phyloP scores from a whole-genome alignment of 768 basidiomycete species.

The Stropharia rugosoannulata region DNA sequence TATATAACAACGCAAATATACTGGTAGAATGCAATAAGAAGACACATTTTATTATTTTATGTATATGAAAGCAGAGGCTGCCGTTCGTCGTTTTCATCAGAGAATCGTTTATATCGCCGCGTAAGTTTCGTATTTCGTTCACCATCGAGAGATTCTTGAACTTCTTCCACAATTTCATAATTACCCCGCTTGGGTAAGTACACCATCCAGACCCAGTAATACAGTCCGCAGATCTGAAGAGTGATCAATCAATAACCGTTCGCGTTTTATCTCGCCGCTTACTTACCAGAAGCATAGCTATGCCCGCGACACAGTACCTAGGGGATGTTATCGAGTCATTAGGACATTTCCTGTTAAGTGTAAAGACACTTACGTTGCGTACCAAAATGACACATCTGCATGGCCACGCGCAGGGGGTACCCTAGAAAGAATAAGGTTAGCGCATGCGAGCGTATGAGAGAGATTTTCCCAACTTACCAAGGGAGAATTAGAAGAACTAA shows the following conservation, averaged over 20 bases:
- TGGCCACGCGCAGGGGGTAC: slow-evolving; percentile 34
- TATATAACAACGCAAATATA: too few species aligned
- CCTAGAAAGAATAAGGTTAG: slow-evolving; percentile 16
- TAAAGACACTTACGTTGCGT: slow-evolving; percentile 30
- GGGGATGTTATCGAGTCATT: too few species aligned
- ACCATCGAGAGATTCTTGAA: slow-evolving; percentile 38
- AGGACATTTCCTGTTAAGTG: background rate
- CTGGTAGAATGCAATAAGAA: too few species aligned
- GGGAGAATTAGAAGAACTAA: slow-evolving; percentile 30
- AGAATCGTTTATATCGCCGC: slow-evolving; percentile 25
- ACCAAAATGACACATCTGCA: slow-evolving; percentile 38
- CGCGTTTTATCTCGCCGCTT: background rate
- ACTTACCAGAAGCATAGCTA: slow-evolving; percentile 27
- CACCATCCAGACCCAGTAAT: slow-evolving; percentile 43
- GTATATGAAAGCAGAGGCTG: too few species aligned
- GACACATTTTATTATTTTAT: too few species aligned
- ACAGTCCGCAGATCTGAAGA: slow-evolving; percentile 30
- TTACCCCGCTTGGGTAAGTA: slow-evolving; percentile 40
- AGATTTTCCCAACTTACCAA: slow-evolving; percentile 20
- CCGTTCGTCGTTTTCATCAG: too few species aligned
- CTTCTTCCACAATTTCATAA: slow-evolving; percentile 47
- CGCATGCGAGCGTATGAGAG: background rate
- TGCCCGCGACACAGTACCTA: slow-evolving; percentile 32
- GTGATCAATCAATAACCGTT: background rate
- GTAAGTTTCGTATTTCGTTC: slow-evolving; percentile 31